Conservation (phyloP, 2,329 filamentous ascomycete species). For the Mycosphaerella arachidis region DNA sequence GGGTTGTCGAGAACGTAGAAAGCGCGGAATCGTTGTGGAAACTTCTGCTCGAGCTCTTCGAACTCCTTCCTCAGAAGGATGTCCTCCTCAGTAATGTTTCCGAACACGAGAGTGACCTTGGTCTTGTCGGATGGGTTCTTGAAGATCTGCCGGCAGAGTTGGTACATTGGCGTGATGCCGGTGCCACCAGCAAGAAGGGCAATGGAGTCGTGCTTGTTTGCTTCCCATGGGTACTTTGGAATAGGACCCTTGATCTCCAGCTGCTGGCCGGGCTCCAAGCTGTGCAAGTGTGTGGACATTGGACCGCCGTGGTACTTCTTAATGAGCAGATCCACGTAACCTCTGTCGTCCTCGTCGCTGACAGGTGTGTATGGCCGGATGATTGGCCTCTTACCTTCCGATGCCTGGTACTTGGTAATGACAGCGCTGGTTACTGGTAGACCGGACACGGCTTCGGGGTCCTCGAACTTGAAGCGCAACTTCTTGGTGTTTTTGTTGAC, state of each 20-base stretch:
- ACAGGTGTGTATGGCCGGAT: slow-evolving; percentile 90
- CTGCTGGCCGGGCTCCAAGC: slow-evolving; percentile 72
- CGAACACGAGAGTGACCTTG: slow-evolving; percentile 92
- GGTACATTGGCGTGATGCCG: slow-evolving; percentile 97
- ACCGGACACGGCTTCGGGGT: slow-evolving; percentile 78
- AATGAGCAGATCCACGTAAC: slow-evolving; percentile 81
- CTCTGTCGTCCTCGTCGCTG: slow-evolving; percentile 76
- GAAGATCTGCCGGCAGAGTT: slow-evolving; percentile 87
- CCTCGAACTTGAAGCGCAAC: slow-evolving; percentile 80
- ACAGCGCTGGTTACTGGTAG: slow-evolving; percentile 77
- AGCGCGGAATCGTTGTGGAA: slow-evolving; percentile 88
- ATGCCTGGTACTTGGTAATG: slow-evolving; percentile 85
- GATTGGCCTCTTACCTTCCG: slow-evolving; percentile 76
- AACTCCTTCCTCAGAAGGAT: slow-evolving; percentile 87
- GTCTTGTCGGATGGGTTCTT: slow-evolving; percentile 95
- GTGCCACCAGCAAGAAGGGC: slow-evolving; percentile 88
- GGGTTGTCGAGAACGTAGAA: slow-evolving; percentile 91
- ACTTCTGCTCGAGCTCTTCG: slow-evolving; percentile 84
- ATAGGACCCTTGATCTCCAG: slow-evolving; percentile 94
- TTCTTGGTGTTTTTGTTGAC: slow-evolving; percentile 95
- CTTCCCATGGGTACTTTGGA: slow-evolving; percentile 82
- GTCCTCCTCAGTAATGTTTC: slow-evolving; percentile 83
- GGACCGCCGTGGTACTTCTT: slow-evolving; percentile 88
- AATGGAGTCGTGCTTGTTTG: slow-evolving; percentile 91
- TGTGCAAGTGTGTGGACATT: slow-evolving; percentile 87